phyloP scores from a whole-genome alignment of 1,284 basidiomycete genomes.

The Apiotrichum gracile region DNA sequence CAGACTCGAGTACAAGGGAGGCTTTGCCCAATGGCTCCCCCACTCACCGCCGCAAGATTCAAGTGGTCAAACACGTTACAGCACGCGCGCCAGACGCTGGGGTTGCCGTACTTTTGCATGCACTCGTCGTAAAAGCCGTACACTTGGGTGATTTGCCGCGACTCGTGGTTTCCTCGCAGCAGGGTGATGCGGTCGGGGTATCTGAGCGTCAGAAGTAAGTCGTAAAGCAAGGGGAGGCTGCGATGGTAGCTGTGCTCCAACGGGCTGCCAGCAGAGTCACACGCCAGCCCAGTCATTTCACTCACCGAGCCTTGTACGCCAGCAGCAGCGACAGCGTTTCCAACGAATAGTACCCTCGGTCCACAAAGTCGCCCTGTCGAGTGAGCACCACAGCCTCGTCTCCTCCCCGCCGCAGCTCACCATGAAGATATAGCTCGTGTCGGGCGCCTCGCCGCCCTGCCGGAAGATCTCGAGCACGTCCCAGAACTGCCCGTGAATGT shows the following conservation, averaged over 20 bases:
- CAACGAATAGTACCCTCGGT: slow-evolving; percentile 92
- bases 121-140: slow-evolving; percentile 99
- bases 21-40: background rate
- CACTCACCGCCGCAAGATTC: slow-evolving; percentile 80
- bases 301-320: slow-evolving; percentile 80
- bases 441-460: slow-evolving; percentile 80
- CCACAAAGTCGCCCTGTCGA: slow-evolving; percentile 88
- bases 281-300: slow-evolving; percentile 12
- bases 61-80: slow-evolving; percentile 93
- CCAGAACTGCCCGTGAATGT: slow-evolving; percentile 52
- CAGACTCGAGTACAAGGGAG: no score
- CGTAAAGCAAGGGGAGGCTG: slow-evolving; percentile 45
- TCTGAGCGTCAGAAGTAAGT: slow-evolving; percentile 33
- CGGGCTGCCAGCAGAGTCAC: no score
- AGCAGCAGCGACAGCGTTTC: slow-evolving; percentile 88
- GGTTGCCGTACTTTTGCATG: slow-evolving; percentile 91
- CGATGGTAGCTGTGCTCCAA: no score
- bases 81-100: slow-evolving; percentile 91
- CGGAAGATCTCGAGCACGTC: slow-evolving; percentile 84
- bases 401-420: background rate
- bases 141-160: slow-evolving; percentile 93
- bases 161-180: slow-evolving; percentile 91
- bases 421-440: slow-evolving; percentile 97
- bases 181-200: slow-evolving; percentile 90
- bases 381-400: background rate